Evolutionary conservation across 345 rosid genomes (phyloP).

Genomic region (Adansonia digitata): DNA sequence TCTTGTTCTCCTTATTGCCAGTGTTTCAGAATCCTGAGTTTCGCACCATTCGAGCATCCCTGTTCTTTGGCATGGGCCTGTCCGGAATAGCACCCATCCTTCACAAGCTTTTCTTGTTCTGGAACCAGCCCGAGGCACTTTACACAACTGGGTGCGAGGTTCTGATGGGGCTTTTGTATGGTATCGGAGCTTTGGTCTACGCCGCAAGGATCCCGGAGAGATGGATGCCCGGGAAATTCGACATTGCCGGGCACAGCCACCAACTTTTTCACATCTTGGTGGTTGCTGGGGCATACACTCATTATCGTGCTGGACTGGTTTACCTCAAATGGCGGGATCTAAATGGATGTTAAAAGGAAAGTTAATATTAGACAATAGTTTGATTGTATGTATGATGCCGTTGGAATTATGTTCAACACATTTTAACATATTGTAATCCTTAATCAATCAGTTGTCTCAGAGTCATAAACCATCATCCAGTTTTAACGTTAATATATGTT

Average conservation of each 20-base stretch:
- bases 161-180: slow-evolving; percentile 74
- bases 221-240: slow-evolving; percentile 96
- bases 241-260: slow-evolving; percentile 95
- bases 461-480: not conserved
- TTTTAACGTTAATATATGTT: not conserved
- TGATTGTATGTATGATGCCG: not conserved
- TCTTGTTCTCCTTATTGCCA: slow-evolving; percentile 69
- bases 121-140: slow-evolving; percentile 84
- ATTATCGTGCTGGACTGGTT: slow-evolving; percentile 80
- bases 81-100: slow-evolving; percentile 73
- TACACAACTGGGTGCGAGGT: slow-evolving; percentile 82
- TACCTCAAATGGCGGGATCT: slow-evolving; percentile 84
- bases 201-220: slow-evolving; percentile 84
- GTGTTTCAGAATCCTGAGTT: slow-evolving; percentile 77
- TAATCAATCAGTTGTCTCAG: not conserved
- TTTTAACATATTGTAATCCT: not conserved
- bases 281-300: slow-evolving; percentile 85
- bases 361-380: not conserved
- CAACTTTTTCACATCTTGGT: slow-evolving; percentile 83
- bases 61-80: slow-evolving; percentile 84
- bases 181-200: slow-evolving; percentile 70
- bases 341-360: slow-evolving; percentile 56
- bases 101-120: slow-evolving; percentile 75
- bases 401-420: not conserved
- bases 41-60: slow-evolving; percentile 59